Conservation (phyloP, 768 basidiomycete genomes). For the Multifurca ochricompacta region DNA sequence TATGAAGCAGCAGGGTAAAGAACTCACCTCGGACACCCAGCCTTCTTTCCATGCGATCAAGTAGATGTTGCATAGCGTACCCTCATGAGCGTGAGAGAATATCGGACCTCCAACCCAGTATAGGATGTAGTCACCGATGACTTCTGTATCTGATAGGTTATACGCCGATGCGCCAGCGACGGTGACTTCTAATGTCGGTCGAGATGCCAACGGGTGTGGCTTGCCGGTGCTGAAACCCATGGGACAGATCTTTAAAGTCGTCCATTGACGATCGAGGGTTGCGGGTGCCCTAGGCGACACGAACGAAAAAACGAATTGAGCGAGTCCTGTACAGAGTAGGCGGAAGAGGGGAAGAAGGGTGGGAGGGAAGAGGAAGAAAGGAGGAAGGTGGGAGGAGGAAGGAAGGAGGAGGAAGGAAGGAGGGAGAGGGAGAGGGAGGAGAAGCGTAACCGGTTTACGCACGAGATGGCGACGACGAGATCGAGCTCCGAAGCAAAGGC, state of each 20-base stretch:
- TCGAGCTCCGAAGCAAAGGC: neutral
- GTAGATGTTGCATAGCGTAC: neutral
- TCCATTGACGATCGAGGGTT: neutral
- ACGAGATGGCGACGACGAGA: neutral
- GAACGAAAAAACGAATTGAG: too few relatives aligned
- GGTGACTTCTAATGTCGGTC: neutral
- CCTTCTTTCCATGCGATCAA: constrained; percentile 11
- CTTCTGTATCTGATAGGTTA: neutral
- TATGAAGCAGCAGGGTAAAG: neutral
- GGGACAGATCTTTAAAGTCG: neutral
- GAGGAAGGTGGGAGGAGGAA: too few relatives aligned
- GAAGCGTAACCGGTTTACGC: neutral
- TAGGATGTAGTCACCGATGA: neutral
- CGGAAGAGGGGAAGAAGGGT: too few relatives aligned
- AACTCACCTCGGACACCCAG: neutral
- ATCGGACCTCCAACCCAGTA: neutral
- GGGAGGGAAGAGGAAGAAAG: too few relatives aligned
- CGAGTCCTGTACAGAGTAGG: too few relatives aligned
- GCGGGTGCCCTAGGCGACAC: constrained; percentile 2
- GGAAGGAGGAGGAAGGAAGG: too few relatives aligned
- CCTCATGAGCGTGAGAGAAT: neutral
- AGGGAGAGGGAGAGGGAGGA: neutral
- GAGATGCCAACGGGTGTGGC: neutral
- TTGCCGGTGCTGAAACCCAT: constrained; percentile 4
- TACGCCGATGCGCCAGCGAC: neutral